These are phyloP conservation scores for Paramecium sexaurelia DNA, from an alignment of 73 alveolate species.

Conservation along the genomic window DNA sequence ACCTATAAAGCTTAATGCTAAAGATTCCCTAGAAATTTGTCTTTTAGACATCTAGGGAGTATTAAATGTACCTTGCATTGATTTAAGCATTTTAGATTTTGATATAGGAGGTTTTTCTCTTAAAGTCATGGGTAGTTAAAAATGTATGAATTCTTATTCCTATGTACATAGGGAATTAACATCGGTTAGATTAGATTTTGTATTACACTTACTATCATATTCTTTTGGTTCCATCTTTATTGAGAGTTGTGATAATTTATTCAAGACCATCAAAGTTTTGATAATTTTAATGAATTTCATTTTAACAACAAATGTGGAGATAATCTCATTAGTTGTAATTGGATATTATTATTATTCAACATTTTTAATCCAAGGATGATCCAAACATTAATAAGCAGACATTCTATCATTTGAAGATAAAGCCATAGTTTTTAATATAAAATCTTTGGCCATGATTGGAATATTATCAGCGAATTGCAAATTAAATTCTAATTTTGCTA, in stretches of 20 bases:
- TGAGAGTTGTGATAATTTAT: background rate
- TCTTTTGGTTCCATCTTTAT: background rate
- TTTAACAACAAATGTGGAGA: background rate
- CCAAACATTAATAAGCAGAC: slow-evolving; percentile 34
- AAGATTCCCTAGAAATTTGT: background rate
- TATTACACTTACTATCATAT: background rate
- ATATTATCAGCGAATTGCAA: background rate
- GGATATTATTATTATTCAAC: background rate
- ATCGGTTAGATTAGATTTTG: background rate
- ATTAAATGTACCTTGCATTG: background rate
- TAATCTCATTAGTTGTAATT: slow-evolving; percentile 15
- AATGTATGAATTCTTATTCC: background rate
- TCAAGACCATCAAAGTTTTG: background rate
- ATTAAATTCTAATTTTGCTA: background rate
- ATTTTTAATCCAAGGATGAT: slow-evolving; percentile 31
- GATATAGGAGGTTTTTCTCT: background rate
- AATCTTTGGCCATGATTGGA: slow-evolving; percentile 23
- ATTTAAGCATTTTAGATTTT: background rate
- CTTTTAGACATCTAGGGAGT: background rate
- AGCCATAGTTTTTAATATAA: slow-evolving; percentile 1
- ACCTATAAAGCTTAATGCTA: background rate
- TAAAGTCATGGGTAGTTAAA: background rate
- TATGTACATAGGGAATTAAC: background rate
- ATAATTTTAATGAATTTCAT: background rate
- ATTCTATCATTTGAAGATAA: slow-evolving; percentile 6